Evolutionary conservation across 208 protist genomes (phyloP).

Genomic region (Entamoeba moshkovskii): DNA sequence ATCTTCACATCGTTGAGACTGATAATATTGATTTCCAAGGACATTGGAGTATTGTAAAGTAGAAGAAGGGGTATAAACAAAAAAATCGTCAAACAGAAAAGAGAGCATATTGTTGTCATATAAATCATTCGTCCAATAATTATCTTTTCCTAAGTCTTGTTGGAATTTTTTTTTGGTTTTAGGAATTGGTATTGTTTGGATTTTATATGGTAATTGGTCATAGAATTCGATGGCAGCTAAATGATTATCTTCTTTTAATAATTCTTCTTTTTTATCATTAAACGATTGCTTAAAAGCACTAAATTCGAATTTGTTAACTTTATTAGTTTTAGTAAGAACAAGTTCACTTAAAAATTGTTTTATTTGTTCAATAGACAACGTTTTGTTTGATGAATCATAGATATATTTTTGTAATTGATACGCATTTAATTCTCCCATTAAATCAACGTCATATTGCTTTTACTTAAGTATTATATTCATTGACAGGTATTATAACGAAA

Average conservation of each 20-base stretch:
- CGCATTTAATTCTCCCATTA: background rate
- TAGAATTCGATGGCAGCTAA: background rate
- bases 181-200: background rate
- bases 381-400: background rate
- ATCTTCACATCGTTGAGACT: background rate
- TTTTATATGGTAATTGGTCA: background rate
- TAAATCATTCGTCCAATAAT: background rate
- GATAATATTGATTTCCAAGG: background rate
- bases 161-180: background rate
- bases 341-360: background rate
- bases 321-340: background rate
- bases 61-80: background rate
- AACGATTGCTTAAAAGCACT: background rate
- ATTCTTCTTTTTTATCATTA: background rate
- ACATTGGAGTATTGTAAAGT: background rate
- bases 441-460: background rate
- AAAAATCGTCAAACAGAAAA: background rate
- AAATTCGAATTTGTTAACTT: background rate
- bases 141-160: background rate
- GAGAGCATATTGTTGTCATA: background rate
- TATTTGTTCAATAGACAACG: background rate
- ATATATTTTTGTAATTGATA: background rate
- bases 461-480: background rate
- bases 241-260: background rate
- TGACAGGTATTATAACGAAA: background rate